phyloP scores from a whole-genome alignment of 2,329 filamentous ascomycete genomes.

The Sporothrix globosa region DNA sequence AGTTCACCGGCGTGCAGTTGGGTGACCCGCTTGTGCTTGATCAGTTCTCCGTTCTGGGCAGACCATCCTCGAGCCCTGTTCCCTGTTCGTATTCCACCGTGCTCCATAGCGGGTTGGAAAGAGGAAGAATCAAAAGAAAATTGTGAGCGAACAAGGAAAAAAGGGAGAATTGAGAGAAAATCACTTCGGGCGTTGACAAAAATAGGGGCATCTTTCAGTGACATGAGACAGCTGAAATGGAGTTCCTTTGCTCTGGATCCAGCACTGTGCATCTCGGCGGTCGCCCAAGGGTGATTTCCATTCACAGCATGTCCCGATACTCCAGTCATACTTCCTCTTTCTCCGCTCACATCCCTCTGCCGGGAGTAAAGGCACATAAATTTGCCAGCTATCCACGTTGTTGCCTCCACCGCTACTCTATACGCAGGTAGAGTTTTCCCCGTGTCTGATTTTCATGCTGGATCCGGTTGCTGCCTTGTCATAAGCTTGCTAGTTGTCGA shows the following conservation, averaged over 20 bases:
- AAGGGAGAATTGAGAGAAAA: background rate
- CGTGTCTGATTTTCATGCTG: background rate
- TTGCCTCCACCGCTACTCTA: constrained; percentile 8
- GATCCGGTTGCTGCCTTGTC: background rate
- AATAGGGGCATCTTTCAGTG: background rate
- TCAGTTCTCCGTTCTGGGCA: background rate
- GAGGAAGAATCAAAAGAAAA: background rate
- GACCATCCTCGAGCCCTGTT: constrained; percentile 27
- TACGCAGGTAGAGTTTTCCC: background rate
- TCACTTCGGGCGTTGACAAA: background rate
- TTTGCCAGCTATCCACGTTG: constrained; percentile 10
- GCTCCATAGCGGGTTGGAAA: background rate
- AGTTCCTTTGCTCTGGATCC: background rate
- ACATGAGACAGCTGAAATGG: constrained; percentile 14
- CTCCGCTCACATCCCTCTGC: background rate
- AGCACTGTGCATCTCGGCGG: background rate
- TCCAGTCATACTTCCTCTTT: background rate
- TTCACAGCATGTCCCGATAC: no score
- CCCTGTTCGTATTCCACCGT: constrained; percentile 27
- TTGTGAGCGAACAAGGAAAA: background rate
- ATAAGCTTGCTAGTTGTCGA: background rate
- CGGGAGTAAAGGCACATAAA: background rate
- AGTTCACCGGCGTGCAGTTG: constrained; percentile 17
- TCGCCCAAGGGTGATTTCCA: no score
- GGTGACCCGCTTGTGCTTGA: constrained; percentile 17